A percentile compares a stretch with the other conserved stretches of the same genome.
These are phyloP conservation scores for Talaromyces sp. DNA, from an alignment of 2,329 filamentous ascomycete species.

Conservation along the genomic window DNA sequence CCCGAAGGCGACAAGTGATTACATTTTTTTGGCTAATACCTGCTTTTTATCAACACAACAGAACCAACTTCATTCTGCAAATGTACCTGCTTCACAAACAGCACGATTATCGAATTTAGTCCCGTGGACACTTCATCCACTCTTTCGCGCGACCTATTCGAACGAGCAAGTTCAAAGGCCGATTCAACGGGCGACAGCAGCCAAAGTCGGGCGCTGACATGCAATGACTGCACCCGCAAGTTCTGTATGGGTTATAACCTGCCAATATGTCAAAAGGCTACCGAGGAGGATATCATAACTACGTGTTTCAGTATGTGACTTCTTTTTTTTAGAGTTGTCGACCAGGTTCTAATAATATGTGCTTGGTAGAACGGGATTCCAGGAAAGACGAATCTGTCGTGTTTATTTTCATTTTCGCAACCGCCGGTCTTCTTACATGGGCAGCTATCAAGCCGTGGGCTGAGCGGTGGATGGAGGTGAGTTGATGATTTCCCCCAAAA, in stretches of 20 bases:
- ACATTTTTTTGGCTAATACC: neutral
- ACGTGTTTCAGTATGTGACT: slow-evolving; percentile 56
- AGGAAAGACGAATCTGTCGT: slow-evolving; percentile 63
- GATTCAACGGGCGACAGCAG: neutral
- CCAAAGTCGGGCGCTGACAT: slow-evolving; percentile 46
- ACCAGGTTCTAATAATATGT: slow-evolving; percentile 6
- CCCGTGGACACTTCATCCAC: slow-evolving; percentile 20
- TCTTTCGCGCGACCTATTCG: neutral
- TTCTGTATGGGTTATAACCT: slow-evolving; percentile 62
- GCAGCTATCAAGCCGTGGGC: slow-evolving; percentile 58
- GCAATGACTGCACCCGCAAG: slow-evolving; percentile 63
- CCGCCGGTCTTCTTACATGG: slow-evolving; percentile 56
- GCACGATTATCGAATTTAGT: slow-evolving; percentile 63
- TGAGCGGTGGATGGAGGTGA: slow-evolving; percentile 52
- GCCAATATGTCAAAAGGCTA: slow-evolving; percentile 57
- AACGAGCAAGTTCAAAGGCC: neutral
- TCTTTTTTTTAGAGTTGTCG: neutral
- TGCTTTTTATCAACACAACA: slow-evolving; percentile 14
- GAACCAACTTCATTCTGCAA: slow-evolving; percentile 63
- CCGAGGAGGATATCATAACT: slow-evolving; percentile 61
- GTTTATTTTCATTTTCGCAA: slow-evolving; percentile 62
- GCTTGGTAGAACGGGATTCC: slow-evolving; percentile 57
- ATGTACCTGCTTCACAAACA: slow-evolving; percentile 65
- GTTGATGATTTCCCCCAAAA: slow-evolving; percentile 13
- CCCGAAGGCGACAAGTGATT: neutral